These are phyloP conservation scores for Amylocystis lapponica DNA, from an alignment of 768 basidiomycete genomes.

Conservation along the genomic window DNA sequence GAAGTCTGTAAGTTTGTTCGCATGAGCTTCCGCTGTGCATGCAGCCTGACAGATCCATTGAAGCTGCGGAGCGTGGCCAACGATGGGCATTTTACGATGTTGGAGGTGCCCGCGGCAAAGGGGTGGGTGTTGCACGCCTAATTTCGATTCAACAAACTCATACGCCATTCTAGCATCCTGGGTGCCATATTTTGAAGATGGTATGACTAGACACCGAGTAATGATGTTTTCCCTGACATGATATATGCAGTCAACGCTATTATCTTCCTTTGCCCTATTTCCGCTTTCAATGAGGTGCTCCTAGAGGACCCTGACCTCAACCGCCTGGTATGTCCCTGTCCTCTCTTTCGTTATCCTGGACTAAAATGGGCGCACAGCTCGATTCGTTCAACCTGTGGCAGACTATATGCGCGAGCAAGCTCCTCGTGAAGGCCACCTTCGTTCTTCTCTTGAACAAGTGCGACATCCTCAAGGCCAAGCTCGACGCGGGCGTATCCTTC, in stretches of 20 bases:
- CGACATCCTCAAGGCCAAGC: slow-evolving; percentile 52
- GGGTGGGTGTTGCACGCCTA: slow-evolving; percentile 30
- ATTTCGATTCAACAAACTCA: not conserved
- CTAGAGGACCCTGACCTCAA: slow-evolving; percentile 54
- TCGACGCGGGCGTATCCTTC: slow-evolving; percentile 46
- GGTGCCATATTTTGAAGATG: slow-evolving; percentile 68
- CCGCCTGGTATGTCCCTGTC: slow-evolving; percentile 41
- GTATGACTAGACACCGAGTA: too few relatives aligned
- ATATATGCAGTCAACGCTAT: slow-evolving; percentile 46
- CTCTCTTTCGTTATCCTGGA: slow-evolving; percentile 1
- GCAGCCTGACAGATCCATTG: not conserved
- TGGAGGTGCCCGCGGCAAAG: slow-evolving; percentile 54
- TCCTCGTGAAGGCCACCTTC: slow-evolving; percentile 47
- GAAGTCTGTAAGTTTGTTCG: slow-evolving; percentile 32
- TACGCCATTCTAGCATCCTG: slow-evolving; percentile 40
- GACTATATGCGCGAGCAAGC: slow-evolving; percentile 50
- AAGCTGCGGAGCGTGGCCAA: slow-evolving; percentile 25
- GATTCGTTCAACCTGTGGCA: slow-evolving; percentile 59
- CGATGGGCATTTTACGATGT: slow-evolving; percentile 67
- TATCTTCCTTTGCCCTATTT: slow-evolving; percentile 63
- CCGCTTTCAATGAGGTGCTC: slow-evolving; percentile 58
- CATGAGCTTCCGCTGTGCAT: not conserved
- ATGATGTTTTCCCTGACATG: too few relatives aligned
- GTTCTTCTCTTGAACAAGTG: slow-evolving; percentile 60
- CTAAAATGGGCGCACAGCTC: slow-evolving; percentile 26